Evolutionary conservation across 1,284 basidiomycete genomes (phyloP).

Genomic region (Tremellales sp.): DNA sequence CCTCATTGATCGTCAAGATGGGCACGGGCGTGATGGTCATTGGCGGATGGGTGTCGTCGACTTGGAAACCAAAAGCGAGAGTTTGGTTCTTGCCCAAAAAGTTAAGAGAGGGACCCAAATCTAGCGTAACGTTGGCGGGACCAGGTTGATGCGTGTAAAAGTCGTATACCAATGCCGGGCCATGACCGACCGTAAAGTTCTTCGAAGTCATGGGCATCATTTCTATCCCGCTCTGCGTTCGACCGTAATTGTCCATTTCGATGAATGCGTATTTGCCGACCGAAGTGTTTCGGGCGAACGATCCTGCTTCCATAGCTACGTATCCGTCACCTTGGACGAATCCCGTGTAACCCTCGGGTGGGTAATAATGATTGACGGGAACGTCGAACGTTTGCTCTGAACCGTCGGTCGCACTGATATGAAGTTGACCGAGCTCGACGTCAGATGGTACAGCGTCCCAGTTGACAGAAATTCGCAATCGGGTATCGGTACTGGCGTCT

Average conservation of each 20-base stretch:
- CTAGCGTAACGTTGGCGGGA: conserved; percentile 53
- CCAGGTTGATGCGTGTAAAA: conserved; percentile 45
- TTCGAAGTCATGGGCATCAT: conserved; percentile 59
- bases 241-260: conserved; percentile 58
- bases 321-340: conserved; percentile 60
- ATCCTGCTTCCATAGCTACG: conserved; percentile 63
- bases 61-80: conserved; percentile 54
- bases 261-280: conserved; percentile 59
- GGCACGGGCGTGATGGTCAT: conserved; percentile 13
- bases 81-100: conserved; percentile 52
- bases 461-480: conserved; percentile 59
- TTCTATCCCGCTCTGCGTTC: conserved; percentile 53
- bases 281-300: conserved; percentile 32
- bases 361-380: conserved; percentile 45
- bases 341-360: conserved; percentile 53
- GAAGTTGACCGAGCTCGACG: conserved; percentile 7
- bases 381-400: conserved; percentile 16
- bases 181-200: conserved; percentile 62
- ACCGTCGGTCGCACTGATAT: conserved; percentile 12
- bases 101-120: conserved; percentile 61
- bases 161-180: conserved; percentile 62
- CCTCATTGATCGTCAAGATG: background rate
- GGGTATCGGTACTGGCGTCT: conserved; percentile 52
- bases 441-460: conserved; percentile 54
- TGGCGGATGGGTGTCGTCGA: conserved; percentile 5